These are phyloP conservation scores for Nakazawaea wyomingensis DNA, from an alignment of 805 yeast species.

Conservation along the genomic window DNA sequence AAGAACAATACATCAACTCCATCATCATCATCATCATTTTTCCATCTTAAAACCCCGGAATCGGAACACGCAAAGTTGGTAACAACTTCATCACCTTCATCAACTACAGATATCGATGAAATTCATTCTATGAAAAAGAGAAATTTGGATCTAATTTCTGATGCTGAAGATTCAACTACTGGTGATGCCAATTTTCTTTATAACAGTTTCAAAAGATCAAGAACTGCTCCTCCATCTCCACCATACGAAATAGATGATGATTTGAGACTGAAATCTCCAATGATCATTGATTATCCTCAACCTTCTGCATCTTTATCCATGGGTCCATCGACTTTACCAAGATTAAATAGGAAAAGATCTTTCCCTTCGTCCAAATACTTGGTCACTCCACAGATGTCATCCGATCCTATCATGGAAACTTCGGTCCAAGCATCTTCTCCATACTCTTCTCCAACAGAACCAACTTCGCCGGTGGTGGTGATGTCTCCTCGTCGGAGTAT, in stretches of 20 bases:
- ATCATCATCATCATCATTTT: background rate
- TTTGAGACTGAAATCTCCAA: constrained; percentile 9
- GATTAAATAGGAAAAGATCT: constrained; percentile 23
- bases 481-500: too few species aligned
- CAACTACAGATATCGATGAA: background rate
- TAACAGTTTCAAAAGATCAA: constrained; percentile 30
- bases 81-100: background rate
- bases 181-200: background rate
- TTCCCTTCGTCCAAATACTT: constrained; percentile 23
- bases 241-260: constrained; percentile 18
- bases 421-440: constrained; percentile 24
- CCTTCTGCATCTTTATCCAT: background rate
- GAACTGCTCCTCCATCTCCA: constrained; percentile 43
- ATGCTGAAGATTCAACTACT: background rate
- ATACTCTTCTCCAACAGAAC: constrained; percentile 20
- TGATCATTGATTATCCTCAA: background rate
- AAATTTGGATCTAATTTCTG: constrained; percentile 2
- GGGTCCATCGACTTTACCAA: background rate
- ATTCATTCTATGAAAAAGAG: constrained; percentile 1
- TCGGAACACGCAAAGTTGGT: constrained; percentile 10
- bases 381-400: constrained; percentile 3
- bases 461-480: constrained; percentile 9
- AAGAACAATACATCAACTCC: constrained; percentile 1
- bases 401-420: constrained; percentile 2
- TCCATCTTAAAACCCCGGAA: constrained; percentile 10